Percentiles rank a stretch among this genome's conserved stretches.
Conservation (phyloP, 768 basidiomycete species). For the Boletus sensibilis region DNA sequence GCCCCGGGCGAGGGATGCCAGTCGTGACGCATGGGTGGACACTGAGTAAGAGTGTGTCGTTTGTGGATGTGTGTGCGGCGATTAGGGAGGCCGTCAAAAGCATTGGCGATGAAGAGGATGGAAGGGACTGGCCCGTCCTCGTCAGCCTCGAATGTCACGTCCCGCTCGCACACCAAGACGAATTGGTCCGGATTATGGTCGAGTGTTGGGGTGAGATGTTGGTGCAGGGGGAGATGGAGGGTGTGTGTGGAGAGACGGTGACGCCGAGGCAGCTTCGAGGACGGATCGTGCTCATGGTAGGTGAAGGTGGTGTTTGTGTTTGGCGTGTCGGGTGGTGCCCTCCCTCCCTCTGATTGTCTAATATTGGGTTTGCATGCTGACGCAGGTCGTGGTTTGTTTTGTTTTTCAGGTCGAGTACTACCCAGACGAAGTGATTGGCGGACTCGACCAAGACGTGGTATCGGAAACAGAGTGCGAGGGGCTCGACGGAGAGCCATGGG, state of each 20-base stretch:
- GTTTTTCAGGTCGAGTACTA: conserved; percentile 55
- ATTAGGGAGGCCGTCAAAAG: conserved; percentile 19
- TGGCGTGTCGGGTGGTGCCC: background rate
- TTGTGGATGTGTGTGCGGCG: conserved; percentile 51
- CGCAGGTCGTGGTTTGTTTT: background rate
- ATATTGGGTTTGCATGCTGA: background rate
- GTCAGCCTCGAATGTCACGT: conserved; percentile 67
- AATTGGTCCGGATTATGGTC: conserved; percentile 53
- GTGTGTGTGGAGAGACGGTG: conserved; percentile 29
- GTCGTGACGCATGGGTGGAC: conserved; percentile 65
- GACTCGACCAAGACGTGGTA: background rate
- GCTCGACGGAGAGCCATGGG: conserved; percentile 4
- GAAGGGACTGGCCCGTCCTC: conserved; percentile 53
- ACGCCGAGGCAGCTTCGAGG: conserved; percentile 50
- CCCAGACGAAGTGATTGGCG: conserved; percentile 25
- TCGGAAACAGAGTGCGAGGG: conserved; percentile 1
- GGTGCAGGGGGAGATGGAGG: conserved; percentile 34
- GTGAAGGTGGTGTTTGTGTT: background rate
- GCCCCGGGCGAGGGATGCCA: conserved; percentile 42
- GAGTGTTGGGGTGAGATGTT: conserved; percentile 53
- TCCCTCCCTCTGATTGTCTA: background rate
- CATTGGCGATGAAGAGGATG: conserved; percentile 7
- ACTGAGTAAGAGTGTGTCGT: conserved; percentile 50
- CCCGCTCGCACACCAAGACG: conserved; percentile 44
- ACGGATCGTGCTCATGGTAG: conserved; percentile 58